Evolutionary conservation across 495 filamentous ascomycete species (phyloP).

Genomic region (Pyrenula massariospora): DNA sequence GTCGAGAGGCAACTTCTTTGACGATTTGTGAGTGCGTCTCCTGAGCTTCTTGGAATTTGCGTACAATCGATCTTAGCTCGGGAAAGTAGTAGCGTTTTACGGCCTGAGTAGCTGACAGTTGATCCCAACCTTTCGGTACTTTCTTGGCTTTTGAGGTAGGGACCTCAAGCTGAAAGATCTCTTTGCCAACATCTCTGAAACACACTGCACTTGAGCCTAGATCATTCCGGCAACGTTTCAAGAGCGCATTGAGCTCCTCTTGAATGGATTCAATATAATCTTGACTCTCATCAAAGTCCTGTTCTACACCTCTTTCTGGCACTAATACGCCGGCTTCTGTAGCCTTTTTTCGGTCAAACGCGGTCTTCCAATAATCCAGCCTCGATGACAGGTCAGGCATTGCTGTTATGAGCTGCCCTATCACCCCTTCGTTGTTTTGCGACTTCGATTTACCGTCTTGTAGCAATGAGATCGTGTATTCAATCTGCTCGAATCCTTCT

Average conservation of each 20-base stretch:
- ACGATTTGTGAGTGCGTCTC: conserved; percentile 90
- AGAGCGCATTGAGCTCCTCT: conserved; percentile 54
- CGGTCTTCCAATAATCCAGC: conserved; percentile 80
- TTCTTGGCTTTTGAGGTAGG: conserved; percentile 64
- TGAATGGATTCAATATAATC: conserved; percentile 62
- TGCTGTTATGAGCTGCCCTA: conserved; percentile 65
- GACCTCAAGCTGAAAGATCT: conserved; percentile 91
- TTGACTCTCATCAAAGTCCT: conserved; percentile 84
- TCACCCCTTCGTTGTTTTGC: conserved; percentile 56
- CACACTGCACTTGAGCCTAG: conserved; percentile 58
- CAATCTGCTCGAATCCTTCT: conserved; percentile 95
- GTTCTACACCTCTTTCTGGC: conserved; percentile 80
- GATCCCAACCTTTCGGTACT: conserved; percentile 79
- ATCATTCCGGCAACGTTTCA: conserved; percentile 58
- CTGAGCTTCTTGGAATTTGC: conserved; percentile 81
- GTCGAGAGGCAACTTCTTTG: conserved; percentile 70
- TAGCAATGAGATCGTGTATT: conserved; percentile 75
- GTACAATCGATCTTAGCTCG: conserved; percentile 68
- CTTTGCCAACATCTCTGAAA: conserved; percentile 87
- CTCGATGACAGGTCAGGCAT: conserved; percentile 74
- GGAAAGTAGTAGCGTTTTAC: conserved; percentile 93
- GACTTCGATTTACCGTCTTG: conserved; percentile 41
- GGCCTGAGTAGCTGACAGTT: conserved; percentile 86
- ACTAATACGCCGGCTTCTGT: conserved; percentile 66
- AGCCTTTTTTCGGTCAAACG: conserved; percentile 78